Percentiles rank a stretch among this genome's conserved stretches.
phyloP scores from a whole-genome alignment of 148 eudicot genomes.

The Chenopodium quinoa region DNA sequence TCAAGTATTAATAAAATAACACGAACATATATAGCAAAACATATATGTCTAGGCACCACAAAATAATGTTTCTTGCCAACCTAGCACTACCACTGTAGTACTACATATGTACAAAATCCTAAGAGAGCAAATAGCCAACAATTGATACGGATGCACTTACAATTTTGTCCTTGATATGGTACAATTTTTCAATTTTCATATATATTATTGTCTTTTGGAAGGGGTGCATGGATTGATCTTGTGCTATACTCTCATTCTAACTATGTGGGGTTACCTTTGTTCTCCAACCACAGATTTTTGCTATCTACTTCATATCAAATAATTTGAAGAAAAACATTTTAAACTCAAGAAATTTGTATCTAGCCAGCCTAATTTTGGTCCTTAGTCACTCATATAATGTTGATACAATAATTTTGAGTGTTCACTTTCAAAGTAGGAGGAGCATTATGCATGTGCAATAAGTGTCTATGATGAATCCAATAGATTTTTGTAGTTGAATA shows the following conservation, averaged over 20 bases:
- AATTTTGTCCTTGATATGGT: neutral
- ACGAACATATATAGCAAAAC: neutral
- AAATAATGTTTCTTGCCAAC: slow-evolving; percentile 10
- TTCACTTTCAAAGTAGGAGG: neutral
- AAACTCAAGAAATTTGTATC: neutral
- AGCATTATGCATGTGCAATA: slow-evolving; percentile 16
- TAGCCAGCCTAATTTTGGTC: slow-evolving; percentile 11
- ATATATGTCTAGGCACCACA: neutral
- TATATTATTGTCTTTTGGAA: slow-evolving; percentile 3
- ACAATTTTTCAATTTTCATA: neutral
- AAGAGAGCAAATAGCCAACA: neutral
- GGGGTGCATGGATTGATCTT: slow-evolving; percentile 13
- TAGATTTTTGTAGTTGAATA: neutral
- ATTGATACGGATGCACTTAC: neutral
- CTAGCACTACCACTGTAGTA: slow-evolving; percentile 3
- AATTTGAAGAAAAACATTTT: neutral
- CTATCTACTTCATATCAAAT: slow-evolving; percentile 2
- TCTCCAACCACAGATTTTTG: slow-evolving; percentile 10
- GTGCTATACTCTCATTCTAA: slow-evolving; percentile 9
- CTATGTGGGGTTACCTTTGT: slow-evolving; percentile 1
- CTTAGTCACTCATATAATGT: neutral
- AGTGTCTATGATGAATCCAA: neutral
- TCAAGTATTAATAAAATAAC: too few species aligned
- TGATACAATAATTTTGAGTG: slow-evolving; percentile 13
- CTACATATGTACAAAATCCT: neutral